phyloP scores from a whole-genome alignment of 2,329 filamentous ascomycete species.

The Fusarium heterosporum region DNA sequence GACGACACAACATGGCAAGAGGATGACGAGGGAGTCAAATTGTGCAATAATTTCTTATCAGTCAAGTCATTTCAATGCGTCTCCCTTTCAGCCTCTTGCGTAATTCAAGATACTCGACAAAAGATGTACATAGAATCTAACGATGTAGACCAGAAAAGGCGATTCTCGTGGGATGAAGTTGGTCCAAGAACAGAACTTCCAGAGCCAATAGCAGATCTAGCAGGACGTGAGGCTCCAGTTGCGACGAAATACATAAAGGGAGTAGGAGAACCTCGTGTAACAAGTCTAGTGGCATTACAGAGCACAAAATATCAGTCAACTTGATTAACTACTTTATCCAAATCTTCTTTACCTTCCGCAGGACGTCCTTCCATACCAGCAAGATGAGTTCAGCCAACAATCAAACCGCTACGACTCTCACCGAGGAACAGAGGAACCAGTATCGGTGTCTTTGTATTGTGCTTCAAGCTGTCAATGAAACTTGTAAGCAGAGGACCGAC shows the following conservation, averaged over 20 bases:
- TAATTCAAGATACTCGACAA: neutral
- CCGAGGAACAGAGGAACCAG: neutral
- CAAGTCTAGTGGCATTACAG: neutral
- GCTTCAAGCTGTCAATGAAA: slow-evolving; percentile 11
- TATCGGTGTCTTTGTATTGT: slow-evolving; percentile 12
- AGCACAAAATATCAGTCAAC: neutral
- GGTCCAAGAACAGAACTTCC: neutral
- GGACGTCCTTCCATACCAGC: neutral
- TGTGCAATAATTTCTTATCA: neutral
- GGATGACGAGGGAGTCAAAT: neutral
- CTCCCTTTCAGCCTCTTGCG: slow-evolving; percentile 7
- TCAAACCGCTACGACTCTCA: neutral
- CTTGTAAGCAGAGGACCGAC: slow-evolving; percentile 1
- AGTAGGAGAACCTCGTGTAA: neutral
- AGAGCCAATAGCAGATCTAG: neutral
- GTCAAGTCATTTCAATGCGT: neutral
- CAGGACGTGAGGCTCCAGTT: neutral
- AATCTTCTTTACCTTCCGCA: neutral
- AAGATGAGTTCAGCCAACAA: slow-evolving; percentile 6
- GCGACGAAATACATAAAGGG: neutral
- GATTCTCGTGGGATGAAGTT: neutral
- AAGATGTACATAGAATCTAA: neutral
- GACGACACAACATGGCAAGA: neutral
- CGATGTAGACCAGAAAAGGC: neutral
- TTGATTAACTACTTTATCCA: neutral